Evolutionary conservation across 2,329 filamentous ascomycete species (phyloP).

Genomic region (Gaeumannomyces sp.): DNA sequence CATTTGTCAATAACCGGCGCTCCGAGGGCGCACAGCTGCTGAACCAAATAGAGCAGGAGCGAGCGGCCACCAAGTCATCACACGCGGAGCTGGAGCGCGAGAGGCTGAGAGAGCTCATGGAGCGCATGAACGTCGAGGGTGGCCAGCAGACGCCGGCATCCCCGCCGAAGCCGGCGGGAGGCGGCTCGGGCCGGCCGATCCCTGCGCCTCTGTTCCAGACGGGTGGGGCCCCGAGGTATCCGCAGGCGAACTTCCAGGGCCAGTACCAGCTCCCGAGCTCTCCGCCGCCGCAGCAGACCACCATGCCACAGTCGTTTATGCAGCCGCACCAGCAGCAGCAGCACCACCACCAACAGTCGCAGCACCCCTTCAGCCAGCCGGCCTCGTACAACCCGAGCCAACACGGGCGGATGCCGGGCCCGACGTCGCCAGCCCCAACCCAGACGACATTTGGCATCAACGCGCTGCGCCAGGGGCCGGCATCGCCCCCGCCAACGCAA

Average conservation of each 20-base stretch:
- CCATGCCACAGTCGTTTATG: conserved; percentile 26
- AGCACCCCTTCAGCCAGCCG: conserved; percentile 40
- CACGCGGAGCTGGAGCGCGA: conserved; percentile 80
- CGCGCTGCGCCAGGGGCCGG: conserved; percentile 28
- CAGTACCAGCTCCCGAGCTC: conserved; percentile 56
- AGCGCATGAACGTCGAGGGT: conserved; percentile 83
- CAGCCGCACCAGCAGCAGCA: conserved; percentile 15
- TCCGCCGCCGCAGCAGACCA: conserved; percentile 44
- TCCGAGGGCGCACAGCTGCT: conserved; percentile 88
- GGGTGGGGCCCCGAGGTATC: conserved; percentile 40
- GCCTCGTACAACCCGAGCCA: conserved; percentile 50
- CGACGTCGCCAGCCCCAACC: conserved; percentile 38
- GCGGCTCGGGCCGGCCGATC: conserved; percentile 25
- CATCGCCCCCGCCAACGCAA: conserved; percentile 59
- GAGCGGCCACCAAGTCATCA: conserved; percentile 51
- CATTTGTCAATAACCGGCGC: conserved; percentile 90
- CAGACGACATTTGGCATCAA: conserved; percentile 30
- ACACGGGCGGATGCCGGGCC: conserved; percentile 51
- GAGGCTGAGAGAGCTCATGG: conserved; percentile 83
- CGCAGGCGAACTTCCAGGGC: conserved; percentile 45
- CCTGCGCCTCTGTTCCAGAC: conserved; percentile 31
- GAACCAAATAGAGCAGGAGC: conserved; percentile 77
- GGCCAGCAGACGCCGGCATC: conserved; percentile 30
- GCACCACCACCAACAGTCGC: conserved; percentile 26
- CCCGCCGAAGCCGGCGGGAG: conserved; percentile 30